Conservation (phyloP, 2,329 filamentous ascomycete genomes). For the Fusarium bactridioides region DNA sequence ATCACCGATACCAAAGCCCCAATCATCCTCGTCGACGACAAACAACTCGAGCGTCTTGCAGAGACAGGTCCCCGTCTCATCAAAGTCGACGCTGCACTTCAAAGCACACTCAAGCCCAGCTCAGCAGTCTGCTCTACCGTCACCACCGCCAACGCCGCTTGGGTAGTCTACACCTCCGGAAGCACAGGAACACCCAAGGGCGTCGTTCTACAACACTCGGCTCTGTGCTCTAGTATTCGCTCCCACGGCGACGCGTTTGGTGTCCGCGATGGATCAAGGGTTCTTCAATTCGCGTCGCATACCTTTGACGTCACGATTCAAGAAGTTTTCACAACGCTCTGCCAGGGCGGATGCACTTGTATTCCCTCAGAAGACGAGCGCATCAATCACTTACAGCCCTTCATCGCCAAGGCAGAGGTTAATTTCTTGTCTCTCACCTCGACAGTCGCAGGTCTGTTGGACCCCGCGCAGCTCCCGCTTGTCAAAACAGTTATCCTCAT, state of each 20-base stretch:
- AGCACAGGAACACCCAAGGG: neutral
- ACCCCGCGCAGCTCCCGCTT: neutral
- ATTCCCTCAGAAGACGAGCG: constrained; percentile 2
- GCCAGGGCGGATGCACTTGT: neutral
- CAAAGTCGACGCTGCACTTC: neutral
- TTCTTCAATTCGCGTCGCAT: neutral
- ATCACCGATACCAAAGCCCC: neutral
- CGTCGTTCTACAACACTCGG: neutral
- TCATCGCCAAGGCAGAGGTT: neutral
- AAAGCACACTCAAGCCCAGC: neutral
- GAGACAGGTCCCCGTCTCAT: neutral
- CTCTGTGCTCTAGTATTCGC: neutral
- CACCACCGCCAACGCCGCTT: neutral
- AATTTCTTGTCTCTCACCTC: neutral
- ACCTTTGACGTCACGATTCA: neutral
- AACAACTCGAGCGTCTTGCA: neutral
- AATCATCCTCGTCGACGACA: neutral
- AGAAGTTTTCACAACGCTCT: neutral
- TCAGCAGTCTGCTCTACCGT: neutral
- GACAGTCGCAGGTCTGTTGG: neutral
- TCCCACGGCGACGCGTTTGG: neutral
- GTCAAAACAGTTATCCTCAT: neutral
- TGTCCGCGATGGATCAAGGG: neutral
- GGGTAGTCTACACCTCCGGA: neutral
- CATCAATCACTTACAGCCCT: neutral